A percentile compares a stretch with the other conserved stretches of the same genome.
Evolutionary conservation across 352 stramenopile genomes (phyloP).

Genomic region (Phytophthora pluvialis): DNA sequence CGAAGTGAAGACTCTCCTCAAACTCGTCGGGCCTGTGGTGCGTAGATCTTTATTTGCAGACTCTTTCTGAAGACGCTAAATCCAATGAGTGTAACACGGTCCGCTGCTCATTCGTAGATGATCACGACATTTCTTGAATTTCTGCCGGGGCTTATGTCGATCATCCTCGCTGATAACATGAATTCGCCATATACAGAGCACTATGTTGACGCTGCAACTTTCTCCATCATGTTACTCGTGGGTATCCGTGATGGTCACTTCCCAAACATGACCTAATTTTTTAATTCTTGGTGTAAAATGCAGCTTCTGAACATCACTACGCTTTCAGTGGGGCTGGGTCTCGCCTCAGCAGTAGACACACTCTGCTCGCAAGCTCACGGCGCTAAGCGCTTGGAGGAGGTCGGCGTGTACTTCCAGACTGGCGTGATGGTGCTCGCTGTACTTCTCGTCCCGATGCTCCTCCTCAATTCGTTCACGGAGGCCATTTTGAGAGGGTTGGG

Average conservation of each 20-base stretch:
- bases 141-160: constrained; percentile 41
- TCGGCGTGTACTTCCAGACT: constrained; percentile 78
- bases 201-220: constrained; percentile 54
- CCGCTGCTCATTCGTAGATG: constrained; percentile 10
- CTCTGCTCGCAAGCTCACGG: constrained; percentile 72
- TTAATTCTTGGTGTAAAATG: not conserved
- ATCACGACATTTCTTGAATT: constrained; percentile 54
- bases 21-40: constrained; percentile 47
- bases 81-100: not conserved
- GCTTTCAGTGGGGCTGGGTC: constrained; percentile 57
- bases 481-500: constrained; percentile 45
- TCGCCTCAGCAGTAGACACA: constrained; percentile 74
- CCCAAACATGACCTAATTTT: too few relatives aligned
- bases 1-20: constrained; percentile 47
- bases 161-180: constrained; percentile 64
- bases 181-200: constrained; percentile 52
- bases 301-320: constrained; percentile 16
- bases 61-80: too few relatives aligned
- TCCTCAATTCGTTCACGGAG: constrained; percentile 55
- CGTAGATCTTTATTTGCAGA: not conserved
- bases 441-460: constrained; percentile 44
- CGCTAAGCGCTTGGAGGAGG: constrained; percentile 53
- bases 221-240: constrained; percentile 49
- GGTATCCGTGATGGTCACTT: too few relatives aligned
- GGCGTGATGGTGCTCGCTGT: constrained; percentile 54